Evolutionary conservation across 176 grass and related monocot genomes (phyloP).

Genomic region (Tillandsia leiboldiana): DNA sequence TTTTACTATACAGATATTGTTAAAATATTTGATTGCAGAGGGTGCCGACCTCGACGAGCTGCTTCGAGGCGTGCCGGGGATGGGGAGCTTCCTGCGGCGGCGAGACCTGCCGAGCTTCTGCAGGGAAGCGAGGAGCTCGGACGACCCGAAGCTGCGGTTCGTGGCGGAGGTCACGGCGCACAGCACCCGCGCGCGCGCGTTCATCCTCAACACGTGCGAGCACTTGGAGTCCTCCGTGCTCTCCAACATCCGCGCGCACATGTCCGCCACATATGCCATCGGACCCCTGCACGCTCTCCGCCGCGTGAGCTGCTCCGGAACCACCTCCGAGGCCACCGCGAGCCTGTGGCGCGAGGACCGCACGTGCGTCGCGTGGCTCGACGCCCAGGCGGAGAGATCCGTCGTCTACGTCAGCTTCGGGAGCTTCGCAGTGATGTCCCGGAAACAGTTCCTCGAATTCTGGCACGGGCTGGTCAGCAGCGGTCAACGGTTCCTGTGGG

Average conservation of each 20-base stretch:
- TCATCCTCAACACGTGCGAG: slow-evolving; percentile 39
- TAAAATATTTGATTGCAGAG: neutral
- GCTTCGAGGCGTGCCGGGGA: slow-evolving; percentile 18
- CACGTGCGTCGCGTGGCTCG: slow-evolving; percentile 36
- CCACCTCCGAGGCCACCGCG: neutral
- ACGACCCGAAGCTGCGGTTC: slow-evolving; percentile 11
- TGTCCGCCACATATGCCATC: slow-evolving; percentile 22
- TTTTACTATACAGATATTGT: no score
- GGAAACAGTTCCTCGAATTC: slow-evolving; percentile 30
- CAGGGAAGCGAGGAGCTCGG: neutral
- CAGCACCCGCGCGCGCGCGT: slow-evolving; percentile 11
- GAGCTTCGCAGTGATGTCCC: slow-evolving; percentile 29
- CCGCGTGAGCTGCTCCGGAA: neutral
- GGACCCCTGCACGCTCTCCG: slow-evolving; percentile 38
- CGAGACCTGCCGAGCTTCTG: slow-evolving; percentile 17
- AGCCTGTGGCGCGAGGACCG: slow-evolving; percentile 38
- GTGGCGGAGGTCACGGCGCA: neutral
- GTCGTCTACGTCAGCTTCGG: slow-evolving; percentile 57
- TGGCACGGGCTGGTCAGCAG: slow-evolving; percentile 24
- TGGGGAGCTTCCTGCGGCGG: slow-evolving; percentile 26
- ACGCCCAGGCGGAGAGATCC: slow-evolving; percentile 31
- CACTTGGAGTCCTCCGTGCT: slow-evolving; percentile 21
- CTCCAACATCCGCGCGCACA: slow-evolving; percentile 6
- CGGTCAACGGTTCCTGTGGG: slow-evolving; percentile 39
- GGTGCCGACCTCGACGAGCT: slow-evolving; percentile 20